Conservation (phyloP, 768 basidiomycete genomes). For the Lactarius sanguifluus region DNA sequence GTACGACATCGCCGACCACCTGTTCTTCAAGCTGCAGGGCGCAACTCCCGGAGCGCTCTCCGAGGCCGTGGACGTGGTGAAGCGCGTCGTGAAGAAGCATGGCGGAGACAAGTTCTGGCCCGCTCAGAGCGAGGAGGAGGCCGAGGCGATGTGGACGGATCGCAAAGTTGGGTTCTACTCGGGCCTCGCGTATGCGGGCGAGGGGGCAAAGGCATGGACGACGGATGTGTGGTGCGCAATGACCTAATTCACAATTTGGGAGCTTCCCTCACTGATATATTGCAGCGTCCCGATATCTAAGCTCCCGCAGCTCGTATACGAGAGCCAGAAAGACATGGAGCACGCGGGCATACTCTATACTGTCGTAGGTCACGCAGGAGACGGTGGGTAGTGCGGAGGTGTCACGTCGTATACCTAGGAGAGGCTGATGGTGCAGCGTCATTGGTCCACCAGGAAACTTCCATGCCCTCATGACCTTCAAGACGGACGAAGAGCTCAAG, state of each 20-base stretch:
- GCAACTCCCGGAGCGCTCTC: conserved; percentile 55
- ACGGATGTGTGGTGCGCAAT: conserved; percentile 72
- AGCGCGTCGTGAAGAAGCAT: conserved; percentile 57
- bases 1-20: conserved; percentile 47
- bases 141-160: conserved; percentile 70
- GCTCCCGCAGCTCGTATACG: conserved; percentile 61
- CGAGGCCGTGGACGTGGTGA: conserved; percentile 60
- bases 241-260: neutral
- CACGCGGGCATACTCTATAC: conserved; percentile 55
- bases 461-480: conserved; percentile 42
- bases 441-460: conserved; percentile 41
- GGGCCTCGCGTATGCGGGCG: conserved; percentile 50
- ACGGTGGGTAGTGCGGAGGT: conserved; percentile 47
- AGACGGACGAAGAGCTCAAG: conserved; percentile 39
- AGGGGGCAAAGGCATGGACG: conserved; percentile 58
- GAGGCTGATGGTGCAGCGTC: neutral
- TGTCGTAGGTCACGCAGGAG: conserved; percentile 77
- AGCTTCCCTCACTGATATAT: neutral
- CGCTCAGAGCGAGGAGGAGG: conserved; percentile 63
- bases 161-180: conserved; percentile 65
- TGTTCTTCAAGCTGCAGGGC: conserved; percentile 90
- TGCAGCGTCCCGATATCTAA: conserved; percentile 60
- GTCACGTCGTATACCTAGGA: neutral
- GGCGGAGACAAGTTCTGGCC: conserved; percentile 68
- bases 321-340: conserved; percentile 70